Evolutionary conservation across 139 green algal genomes (phyloP).

Genomic region (Chlorella vulgaris): DNA sequence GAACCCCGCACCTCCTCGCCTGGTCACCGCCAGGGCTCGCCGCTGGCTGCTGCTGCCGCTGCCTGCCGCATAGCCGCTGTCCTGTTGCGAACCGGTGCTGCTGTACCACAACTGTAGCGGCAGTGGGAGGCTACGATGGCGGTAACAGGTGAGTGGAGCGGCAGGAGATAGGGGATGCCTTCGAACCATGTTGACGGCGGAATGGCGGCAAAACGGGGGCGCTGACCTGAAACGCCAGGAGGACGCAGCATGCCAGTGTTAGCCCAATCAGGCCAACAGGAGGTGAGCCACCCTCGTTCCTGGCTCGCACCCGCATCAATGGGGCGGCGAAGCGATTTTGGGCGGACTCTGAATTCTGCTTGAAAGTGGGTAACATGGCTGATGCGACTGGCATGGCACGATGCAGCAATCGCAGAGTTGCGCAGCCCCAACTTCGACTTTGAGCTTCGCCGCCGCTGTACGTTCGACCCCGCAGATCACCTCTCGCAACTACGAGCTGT

Average conservation of each 20-base stretch:
- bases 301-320: neutral
- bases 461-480: too few relatives aligned
- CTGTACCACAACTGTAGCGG: slow-evolving; percentile 10
- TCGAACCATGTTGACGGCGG: too few relatives aligned
- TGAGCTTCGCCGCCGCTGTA: too few relatives aligned
- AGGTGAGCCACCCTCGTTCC: neutral
- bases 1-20: neutral
- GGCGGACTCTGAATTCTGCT: too few relatives aligned
- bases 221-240: slow-evolving; percentile 25
- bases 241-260: neutral
- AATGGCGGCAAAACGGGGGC: neutral
- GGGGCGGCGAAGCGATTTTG: neutral
- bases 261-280: neutral
- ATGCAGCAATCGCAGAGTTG: too few relatives aligned
- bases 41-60: neutral
- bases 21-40: neutral
- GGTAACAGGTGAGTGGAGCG: neutral
- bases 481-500: too few relatives aligned
- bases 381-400: too few relatives aligned
- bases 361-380: too few relatives aligned
- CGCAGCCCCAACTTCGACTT: too few relatives aligned
- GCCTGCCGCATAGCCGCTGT: too few relatives aligned
- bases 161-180: neutral
- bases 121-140: neutral
- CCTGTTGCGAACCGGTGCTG: neutral